Evolutionary conservation across 768 basidiomycete species (phyloP).

Genomic region (Lyophyllum decastes): DNA sequence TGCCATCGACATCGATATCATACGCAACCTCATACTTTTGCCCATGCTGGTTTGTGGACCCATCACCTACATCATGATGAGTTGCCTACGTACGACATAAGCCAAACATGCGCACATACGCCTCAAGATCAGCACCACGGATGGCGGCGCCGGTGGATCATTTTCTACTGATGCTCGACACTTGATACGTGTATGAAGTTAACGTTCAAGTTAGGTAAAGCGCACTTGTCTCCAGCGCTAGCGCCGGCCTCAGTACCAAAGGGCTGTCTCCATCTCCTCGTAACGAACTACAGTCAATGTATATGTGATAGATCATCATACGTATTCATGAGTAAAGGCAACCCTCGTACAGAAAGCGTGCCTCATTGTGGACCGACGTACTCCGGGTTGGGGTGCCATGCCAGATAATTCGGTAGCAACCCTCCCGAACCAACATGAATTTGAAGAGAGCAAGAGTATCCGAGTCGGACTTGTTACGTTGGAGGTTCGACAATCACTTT

Average conservation of each 20-base stretch:
- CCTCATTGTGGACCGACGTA: slow-evolving; percentile 1
- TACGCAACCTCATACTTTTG: not conserved
- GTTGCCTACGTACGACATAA: not conserved
- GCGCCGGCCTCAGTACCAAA: not conserved
- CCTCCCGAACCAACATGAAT: not conserved
- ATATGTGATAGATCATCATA: not conserved
- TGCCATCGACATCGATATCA: not conserved
- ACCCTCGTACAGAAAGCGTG: not conserved
- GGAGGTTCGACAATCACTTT: not conserved
- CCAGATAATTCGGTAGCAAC: not conserved
- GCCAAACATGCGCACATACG: not conserved
- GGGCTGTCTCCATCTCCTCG: not conserved
- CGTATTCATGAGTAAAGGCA: not conserved
- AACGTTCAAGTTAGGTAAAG: not conserved
- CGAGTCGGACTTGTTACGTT: not conserved
- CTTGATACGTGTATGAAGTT: not conserved
- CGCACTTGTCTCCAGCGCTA: not conserved
- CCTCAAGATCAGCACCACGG: not conserved
- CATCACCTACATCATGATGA: not conserved
- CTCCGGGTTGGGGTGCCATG: slow-evolving; percentile 1
- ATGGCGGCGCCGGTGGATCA: not conserved
- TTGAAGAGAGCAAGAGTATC: not conserved
- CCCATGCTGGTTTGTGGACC: not conserved
- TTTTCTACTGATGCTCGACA: not conserved
- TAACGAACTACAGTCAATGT: not conserved